A percentile compares a stretch with the other conserved stretches of the same genome.
Conservation (phyloP, 2,329 filamentous ascomycete genomes). For the Atkinsonella texensis region DNA sequence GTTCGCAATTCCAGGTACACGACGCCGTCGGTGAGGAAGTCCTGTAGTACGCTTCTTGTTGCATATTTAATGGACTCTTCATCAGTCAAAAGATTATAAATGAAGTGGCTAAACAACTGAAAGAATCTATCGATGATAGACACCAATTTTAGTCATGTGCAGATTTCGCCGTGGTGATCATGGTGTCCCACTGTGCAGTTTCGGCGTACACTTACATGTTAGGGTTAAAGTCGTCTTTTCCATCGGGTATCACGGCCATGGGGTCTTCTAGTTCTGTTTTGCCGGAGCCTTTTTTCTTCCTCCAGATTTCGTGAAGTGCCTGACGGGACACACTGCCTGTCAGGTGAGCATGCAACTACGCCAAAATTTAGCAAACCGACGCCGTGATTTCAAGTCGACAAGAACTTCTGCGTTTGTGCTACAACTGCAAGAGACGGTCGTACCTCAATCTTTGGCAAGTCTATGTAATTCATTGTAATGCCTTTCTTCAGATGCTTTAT, state of each 20-base stretch:
- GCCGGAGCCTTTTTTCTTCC: conserved; percentile 39
- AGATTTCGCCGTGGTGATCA: background rate
- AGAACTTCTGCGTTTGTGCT: background rate
- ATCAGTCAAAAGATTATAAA: conserved; percentile 63
- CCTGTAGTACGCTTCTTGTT: conserved; percentile 50
- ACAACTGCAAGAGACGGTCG: background rate
- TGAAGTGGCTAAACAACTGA: conserved; percentile 65
- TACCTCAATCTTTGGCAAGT: conserved; percentile 46
- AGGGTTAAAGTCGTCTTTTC: conserved; percentile 60
- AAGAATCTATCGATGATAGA: conserved; percentile 47
- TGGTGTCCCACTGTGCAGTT: background rate
- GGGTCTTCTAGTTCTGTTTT: conserved; percentile 53
- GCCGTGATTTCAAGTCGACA: background rate
- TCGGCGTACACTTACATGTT: conserved; percentile 41
- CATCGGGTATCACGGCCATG: conserved; percentile 52
- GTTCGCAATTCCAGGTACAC: conserved; percentile 71
- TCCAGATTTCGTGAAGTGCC: conserved; percentile 66
- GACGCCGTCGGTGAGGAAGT: conserved; percentile 61
- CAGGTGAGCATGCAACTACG: conserved; percentile 66
- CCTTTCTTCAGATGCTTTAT: background rate
- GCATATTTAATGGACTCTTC: conserved; percentile 45
- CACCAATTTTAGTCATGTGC: background rate
- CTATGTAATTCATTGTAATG: conserved; percentile 28
- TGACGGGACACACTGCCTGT: conserved; percentile 64
- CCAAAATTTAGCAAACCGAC: background rate